phyloP scores from a whole-genome alignment of 306 rosid genomes.

The barrel medic (Medicago truncatula) region DNA sequence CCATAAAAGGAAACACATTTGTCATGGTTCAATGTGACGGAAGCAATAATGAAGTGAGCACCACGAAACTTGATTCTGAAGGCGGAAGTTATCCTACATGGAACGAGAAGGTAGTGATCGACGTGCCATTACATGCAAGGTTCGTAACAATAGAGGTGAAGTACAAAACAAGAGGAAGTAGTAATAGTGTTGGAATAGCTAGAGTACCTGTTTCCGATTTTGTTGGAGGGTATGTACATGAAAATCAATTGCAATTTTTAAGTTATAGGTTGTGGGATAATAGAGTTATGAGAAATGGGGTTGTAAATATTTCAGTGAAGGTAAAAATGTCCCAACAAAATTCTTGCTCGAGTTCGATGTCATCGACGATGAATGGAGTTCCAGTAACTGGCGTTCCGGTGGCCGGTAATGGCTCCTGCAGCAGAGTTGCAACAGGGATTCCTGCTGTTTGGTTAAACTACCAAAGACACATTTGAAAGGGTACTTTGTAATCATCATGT shows the following conservation, averaged over 20 bases:
- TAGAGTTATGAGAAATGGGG: constrained; percentile 65
- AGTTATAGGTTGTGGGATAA: constrained; percentile 77
- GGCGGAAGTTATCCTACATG: constrained; percentile 65
- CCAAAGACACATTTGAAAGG: constrained; percentile 23
- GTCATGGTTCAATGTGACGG: constrained; percentile 52
- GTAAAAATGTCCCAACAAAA: constrained; percentile 35
- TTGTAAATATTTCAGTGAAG: constrained; percentile 69
- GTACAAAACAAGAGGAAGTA: constrained; percentile 49
- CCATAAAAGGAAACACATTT: constrained; percentile 50
- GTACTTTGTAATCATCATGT: neutral
- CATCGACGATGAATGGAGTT: neutral
- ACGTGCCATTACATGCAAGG: constrained; percentile 55
- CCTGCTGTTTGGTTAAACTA: constrained; percentile 62
- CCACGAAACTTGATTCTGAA: constrained; percentile 45
- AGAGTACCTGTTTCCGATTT: constrained; percentile 63
- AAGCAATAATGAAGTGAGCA: neutral
- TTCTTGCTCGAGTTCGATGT: neutral
- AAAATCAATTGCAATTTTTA: constrained; percentile 61
- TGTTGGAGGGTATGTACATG: constrained; percentile 53
- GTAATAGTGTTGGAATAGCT: constrained; percentile 54
- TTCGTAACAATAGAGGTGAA: constrained; percentile 52
- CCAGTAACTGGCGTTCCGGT: constrained; percentile 39
- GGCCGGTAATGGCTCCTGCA: constrained; percentile 1
- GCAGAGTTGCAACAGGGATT: constrained; percentile 60
- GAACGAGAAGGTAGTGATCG: constrained; percentile 60